Conservation (phyloP, 2,329 filamentous ascomycete species). For the Phialemonium atrogriseum region DNA sequence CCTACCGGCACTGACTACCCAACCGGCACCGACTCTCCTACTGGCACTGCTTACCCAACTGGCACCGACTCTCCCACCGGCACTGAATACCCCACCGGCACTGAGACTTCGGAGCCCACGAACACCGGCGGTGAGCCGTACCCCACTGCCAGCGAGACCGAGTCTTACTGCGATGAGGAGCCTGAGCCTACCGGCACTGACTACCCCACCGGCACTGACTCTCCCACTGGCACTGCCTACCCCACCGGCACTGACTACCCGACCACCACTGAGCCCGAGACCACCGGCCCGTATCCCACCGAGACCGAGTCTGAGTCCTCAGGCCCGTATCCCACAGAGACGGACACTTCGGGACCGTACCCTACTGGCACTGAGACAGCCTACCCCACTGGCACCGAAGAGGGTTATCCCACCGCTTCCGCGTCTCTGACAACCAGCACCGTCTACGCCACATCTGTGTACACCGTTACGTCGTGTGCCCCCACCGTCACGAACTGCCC, state of each 20-base stretch:
- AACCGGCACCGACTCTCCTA: not conserved
- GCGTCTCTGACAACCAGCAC: constrained; percentile 2
- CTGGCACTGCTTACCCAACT: not conserved
- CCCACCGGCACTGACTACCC: not conserved
- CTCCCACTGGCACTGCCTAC: not conserved
- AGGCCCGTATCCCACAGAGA: not conserved
- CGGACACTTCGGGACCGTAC: too few relatives aligned
- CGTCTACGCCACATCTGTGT: constrained; percentile 5
- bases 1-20: not conserved
- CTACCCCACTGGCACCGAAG: not conserved
- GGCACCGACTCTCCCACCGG: not conserved
- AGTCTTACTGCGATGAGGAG: too few relatives aligned
- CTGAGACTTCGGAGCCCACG: not conserved
- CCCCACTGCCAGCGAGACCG: not conserved
- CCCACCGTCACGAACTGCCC: constrained; percentile 8
- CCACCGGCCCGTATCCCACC: not conserved
- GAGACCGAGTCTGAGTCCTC: not conserved
- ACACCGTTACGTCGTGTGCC: constrained; percentile 6
- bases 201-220: not conserved
- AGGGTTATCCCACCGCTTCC: not conserved
- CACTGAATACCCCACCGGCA: not conserved
- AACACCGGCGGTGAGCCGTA: not conserved
- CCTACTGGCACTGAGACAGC: too few relatives aligned
- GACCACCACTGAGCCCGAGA: not conserved
- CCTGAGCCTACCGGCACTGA: too few relatives aligned